Evolutionary conservation across 2,329 filamentous ascomycete species (phyloP), one percentile per base, ranked within the genome.

Genomic region (Aspergillus puulaauensis): DNA sequence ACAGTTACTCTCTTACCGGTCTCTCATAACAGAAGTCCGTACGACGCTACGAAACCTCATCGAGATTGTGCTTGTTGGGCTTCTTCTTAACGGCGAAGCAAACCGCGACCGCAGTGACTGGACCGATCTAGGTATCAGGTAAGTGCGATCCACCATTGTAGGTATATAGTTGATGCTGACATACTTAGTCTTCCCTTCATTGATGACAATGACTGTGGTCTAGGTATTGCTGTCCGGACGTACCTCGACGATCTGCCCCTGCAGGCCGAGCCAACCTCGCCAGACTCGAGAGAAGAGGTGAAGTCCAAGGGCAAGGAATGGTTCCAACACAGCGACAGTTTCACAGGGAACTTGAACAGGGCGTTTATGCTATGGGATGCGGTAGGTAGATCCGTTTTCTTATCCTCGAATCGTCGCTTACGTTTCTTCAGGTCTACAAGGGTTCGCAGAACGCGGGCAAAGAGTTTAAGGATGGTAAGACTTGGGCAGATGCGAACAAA

Each of bases 1-100:
- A 74, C 92, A 93, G 64, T 82, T 97, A 52, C 82, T 99, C 43
- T 88, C 87, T 24, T 99, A 93, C 79, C 90, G 91, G 60, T 93
- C 91, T 1, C 82, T 98, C 57, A 87, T 91, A 41, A 88, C 88
- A 2, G 86, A 90, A 41, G 87, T 97, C 23, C 89, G 93, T 40
- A 86, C 89, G 62, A 86, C 87, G 35, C 82, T 96, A 62, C 86
- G 95, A 48, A 92, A 96, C 71, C 77, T 98, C 37, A 79, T 95
- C 14, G 95, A 99, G 75, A 89, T 91, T 43, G 85, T 93, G 61
- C 81, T 93, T 19, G 87, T 87, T 6, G 88, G 89, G 31, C 85
- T 96, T 79, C 87, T 97, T 65, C 81, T 97, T 68, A 87, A 88
- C 66, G 91, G 87, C 6, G 90, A 96, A 68, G 90, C 88, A 19